These are phyloP conservation scores for Lipomyces chichibuensis DNA, from an alignment of 805 yeast genomes.

Conservation along the genomic window DNA sequence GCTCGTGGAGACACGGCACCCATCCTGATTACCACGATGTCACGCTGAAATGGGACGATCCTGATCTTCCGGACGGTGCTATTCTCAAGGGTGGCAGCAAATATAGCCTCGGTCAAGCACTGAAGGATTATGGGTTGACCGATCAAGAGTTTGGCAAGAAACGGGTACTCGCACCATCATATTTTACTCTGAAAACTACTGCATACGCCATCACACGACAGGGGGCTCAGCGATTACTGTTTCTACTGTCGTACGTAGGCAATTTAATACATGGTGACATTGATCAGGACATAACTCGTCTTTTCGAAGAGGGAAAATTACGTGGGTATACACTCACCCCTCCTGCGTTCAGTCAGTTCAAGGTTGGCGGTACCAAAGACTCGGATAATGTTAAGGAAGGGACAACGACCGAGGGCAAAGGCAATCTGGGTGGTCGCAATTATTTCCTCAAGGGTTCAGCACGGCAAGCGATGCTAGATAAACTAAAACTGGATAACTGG, in stretches of 20 bases:
- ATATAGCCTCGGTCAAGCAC: background rate
- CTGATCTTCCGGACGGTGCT: constrained; percentile 2
- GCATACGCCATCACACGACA: constrained; percentile 25
- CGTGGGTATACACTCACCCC: constrained; percentile 20
- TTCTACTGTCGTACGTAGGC: constrained; percentile 19
- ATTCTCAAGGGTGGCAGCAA: too few species aligned
- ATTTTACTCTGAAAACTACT: constrained; percentile 20
- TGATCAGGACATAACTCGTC: constrained; percentile 18
- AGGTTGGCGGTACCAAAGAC: constrained; percentile 24
- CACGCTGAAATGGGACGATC: constrained; percentile 14
- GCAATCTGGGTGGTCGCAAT: background rate
- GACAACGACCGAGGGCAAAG: background rate
- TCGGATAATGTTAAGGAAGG: constrained; percentile 15
- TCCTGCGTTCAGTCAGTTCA: constrained; percentile 20
- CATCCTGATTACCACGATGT: constrained; percentile 16
- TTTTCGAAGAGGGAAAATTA: constrained; percentile 14
- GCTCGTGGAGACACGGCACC: constrained; percentile 19
- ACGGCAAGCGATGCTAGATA: background rate
- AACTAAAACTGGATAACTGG: background rate
- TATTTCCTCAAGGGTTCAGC: background rate
- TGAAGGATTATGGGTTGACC: constrained; percentile 4
- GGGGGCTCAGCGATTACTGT: constrained; percentile 27
- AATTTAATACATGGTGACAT: constrained; percentile 11
- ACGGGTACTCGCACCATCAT: constrained; percentile 19
- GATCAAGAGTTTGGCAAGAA: constrained; percentile 14